Evolutionary conservation across 1,284 basidiomycete genomes (phyloP), one percentile per base, ranked within the genome.

Genomic region (Trichosporon faecale): DNA sequence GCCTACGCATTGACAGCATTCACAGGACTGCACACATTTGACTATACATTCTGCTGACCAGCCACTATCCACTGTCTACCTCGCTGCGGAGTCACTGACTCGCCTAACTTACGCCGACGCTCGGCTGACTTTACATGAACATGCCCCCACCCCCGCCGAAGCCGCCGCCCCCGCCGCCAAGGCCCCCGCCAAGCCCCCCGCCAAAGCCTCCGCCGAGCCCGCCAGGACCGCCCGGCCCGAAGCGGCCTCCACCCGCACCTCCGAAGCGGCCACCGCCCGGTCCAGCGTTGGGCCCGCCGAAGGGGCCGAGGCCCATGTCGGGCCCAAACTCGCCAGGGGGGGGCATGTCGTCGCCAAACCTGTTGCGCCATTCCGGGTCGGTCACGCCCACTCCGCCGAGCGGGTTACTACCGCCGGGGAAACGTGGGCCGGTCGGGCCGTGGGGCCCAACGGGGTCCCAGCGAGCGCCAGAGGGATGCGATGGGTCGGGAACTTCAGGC

Each of bases 391-490:
- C 70, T 8, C 79, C 79, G 23, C 77, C 75, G 12, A 81, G 69
- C 12, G 80, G 81, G 70, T 82, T 81, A 8, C 76, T 73, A 2
- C 78, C 78, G 35, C 77, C 71, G 7, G 63, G 72, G 68, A 72
- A 75, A 14, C 72, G 70, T 0, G 70, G 64, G 0, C 72, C 72
- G 9, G 63, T 60, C 14, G 68, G 61, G 7, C 68, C 77, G 8
- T 74, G 77, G 12, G 86, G 85, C 18, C 84, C 85, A 7, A 87
- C 83, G 0, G 86, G 86, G 74, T 87, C 86, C 80, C 86, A 87
- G 21, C 86, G 74, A 14, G 86, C 84, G 0, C 86, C 86, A 0
- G 85, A 86, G 9, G 83, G 82, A 46, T 85, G 76, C 12, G 40
- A 81, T 79, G 64, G 66, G 4, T 68, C 73, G 8, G 69, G 31